Evolutionary conservation across 2,329 filamentous ascomycete genomes (phyloP).

Genomic region (Penicillium griseofulvum): DNA sequence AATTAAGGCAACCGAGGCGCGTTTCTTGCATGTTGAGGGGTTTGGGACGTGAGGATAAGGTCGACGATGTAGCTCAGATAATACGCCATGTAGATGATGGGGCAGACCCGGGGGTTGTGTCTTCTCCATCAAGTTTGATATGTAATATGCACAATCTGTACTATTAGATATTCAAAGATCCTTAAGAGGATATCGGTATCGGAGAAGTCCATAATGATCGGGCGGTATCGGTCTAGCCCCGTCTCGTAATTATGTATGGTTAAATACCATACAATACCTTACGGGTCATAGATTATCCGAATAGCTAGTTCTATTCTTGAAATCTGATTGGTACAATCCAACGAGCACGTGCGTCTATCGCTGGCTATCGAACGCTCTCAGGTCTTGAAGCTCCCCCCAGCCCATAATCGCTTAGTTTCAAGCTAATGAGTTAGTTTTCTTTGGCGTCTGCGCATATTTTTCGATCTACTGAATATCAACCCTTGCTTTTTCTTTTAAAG

Average conservation of each 20-base stretch:
- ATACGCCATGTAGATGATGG: constrained; percentile 31
- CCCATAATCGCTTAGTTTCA: not conserved
- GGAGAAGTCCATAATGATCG: not conserved
- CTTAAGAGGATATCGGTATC: not conserved
- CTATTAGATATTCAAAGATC: not conserved
- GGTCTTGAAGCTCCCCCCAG: not conserved
- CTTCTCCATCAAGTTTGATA: not conserved
- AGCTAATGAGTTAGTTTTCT: not conserved
- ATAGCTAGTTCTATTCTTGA: not conserved
- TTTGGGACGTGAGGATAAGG: constrained; percentile 47
- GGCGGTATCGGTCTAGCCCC: constrained; percentile 1
- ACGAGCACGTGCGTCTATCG: constrained; percentile 11
- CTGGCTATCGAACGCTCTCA: constrained; percentile 8
- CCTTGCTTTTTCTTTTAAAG: not conserved
- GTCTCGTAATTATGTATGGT: not conserved
- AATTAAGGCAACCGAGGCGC: constrained; percentile 65
- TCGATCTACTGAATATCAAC: not conserved
- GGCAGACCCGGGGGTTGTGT: constrained; percentile 16
- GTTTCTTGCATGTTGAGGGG: constrained; percentile 52
- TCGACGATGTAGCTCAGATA: constrained; percentile 33
- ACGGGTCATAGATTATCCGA: constrained; percentile 5
- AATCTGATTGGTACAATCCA: not conserved
- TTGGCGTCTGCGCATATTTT: not conserved
- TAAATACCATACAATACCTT: not conserved
- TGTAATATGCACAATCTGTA: not conserved